phyloP scores from a whole-genome alignment of 306 rosid genomes.

The Fagus crenata region DNA sequence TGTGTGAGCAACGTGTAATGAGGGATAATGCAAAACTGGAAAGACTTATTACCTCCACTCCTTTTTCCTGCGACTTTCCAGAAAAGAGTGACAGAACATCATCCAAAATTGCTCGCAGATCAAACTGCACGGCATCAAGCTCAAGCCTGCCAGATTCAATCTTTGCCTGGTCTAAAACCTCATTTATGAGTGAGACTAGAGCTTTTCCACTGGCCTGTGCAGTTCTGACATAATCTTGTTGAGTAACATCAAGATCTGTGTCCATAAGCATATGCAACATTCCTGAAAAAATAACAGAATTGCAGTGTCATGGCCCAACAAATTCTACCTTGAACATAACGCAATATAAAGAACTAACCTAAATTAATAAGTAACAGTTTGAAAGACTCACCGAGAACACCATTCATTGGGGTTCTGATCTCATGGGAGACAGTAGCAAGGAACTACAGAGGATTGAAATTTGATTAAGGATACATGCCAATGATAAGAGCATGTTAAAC shows the following conservation, averaged over 20 bases:
- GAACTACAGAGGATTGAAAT: slow-evolving; percentile 56
- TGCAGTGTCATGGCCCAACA: slow-evolving; percentile 19
- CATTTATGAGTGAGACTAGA: slow-evolving; percentile 88
- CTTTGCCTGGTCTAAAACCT: slow-evolving; percentile 95
- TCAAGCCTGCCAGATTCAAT: slow-evolving; percentile 95
- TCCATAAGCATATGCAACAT: slow-evolving; percentile 98
- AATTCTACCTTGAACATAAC: slow-evolving; percentile 14
- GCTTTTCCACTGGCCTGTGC: slow-evolving; percentile 97
- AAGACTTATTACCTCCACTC: slow-evolving; percentile 76
- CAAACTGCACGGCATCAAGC: slow-evolving; percentile 83
- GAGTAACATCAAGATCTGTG: slow-evolving; percentile 86
- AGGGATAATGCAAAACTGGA: slow-evolving; percentile 9
- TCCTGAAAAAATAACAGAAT: slow-evolving; percentile 60
- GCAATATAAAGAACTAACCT: slow-evolving; percentile 9
- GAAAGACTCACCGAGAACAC: slow-evolving; percentile 81
- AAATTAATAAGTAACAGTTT: not conserved
- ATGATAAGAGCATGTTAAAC: slow-evolving; percentile 18
- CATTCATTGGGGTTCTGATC: slow-evolving; percentile 98
- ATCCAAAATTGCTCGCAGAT: slow-evolving; percentile 75
- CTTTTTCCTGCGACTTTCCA: slow-evolving; percentile 89
- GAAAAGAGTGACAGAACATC: slow-evolving; percentile 89
- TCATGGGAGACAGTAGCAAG: slow-evolving; percentile 98
- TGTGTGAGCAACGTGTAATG: slow-evolving; percentile 3
- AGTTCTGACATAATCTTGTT: slow-evolving; percentile 82
- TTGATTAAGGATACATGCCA: slow-evolving; percentile 28